phyloP scores from a whole-genome alignment of 768 basidiomycete species.

The Cubamyces sp. region DNA sequence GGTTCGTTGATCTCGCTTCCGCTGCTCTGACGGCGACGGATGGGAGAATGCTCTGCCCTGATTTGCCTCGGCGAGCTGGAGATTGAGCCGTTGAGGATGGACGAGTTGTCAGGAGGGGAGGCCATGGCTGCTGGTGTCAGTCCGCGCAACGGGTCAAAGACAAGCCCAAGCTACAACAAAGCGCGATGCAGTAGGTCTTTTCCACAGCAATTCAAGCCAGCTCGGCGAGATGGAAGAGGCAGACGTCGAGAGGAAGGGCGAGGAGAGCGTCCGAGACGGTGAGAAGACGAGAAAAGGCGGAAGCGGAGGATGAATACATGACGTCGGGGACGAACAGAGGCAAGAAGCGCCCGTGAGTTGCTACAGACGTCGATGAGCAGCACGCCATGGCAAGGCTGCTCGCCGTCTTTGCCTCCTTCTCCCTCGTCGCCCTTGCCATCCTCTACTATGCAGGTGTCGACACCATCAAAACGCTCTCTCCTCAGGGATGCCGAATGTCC shows the following conservation, averaged over 20 bases:
- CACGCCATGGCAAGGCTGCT: constrained; percentile 22
- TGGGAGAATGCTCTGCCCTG: constrained; percentile 32
- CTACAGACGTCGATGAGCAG: constrained; percentile 27
- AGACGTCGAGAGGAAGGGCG: neutral
- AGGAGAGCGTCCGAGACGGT: constrained; percentile 1
- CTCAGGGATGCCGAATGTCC: constrained; percentile 95
- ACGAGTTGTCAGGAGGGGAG: constrained; percentile 32
- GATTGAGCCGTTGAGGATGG: constrained; percentile 30
- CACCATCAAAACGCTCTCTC: constrained; percentile 62
- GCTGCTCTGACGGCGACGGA: constrained; percentile 30
- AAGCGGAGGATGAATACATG: constrained; percentile 26
- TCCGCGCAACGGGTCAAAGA: neutral
- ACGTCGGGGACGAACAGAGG: constrained; percentile 22
- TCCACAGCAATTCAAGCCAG: neutral
- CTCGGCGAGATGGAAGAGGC: neutral
- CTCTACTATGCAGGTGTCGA: constrained; percentile 42
- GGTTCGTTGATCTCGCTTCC: constrained; percentile 38
- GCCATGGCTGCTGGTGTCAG: constrained; percentile 26
- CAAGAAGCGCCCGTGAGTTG: constrained; percentile 29
- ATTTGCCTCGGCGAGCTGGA: constrained; percentile 33
- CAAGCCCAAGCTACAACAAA: neutral
- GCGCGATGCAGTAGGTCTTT: neutral
- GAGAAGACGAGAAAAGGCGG: constrained; percentile 11
- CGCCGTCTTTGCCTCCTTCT: constrained; percentile 24
- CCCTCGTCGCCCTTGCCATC: constrained; percentile 36